These are phyloP conservation scores for Colletotrichum acutatum DNA, from an alignment of 2,329 filamentous ascomycete species.

Conservation along the genomic window DNA sequence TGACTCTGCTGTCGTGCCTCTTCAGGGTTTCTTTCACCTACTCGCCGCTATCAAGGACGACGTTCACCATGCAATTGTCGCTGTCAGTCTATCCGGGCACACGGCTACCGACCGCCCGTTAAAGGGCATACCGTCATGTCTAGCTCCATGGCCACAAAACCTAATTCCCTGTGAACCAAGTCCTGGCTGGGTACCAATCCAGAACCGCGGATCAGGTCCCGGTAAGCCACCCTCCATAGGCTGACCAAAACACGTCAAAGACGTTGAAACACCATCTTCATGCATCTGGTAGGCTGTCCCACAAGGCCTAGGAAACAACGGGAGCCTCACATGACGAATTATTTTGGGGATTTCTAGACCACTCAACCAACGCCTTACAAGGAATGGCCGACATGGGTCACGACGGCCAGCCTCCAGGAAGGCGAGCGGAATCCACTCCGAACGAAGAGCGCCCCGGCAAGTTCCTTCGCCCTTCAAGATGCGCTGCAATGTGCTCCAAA, in stretches of 20 bases:
- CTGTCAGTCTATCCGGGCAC: slow-evolving; percentile 21
- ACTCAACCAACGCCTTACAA: not conserved
- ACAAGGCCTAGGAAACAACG: not conserved
- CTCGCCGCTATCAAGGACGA: not conserved
- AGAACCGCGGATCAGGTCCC: not conserved
- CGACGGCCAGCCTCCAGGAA: not conserved
- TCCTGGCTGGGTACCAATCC: not conserved
- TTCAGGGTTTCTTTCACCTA: slow-evolving; percentile 12
- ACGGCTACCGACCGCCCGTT: not conserved
- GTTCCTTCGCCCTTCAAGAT: not conserved
- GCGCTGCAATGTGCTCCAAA: not conserved
- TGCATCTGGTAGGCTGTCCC: not conserved
- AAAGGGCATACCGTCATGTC: not conserved
- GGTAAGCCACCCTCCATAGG: slow-evolving; percentile 2
- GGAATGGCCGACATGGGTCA: not conserved
- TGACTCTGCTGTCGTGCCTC: slow-evolving; percentile 1
- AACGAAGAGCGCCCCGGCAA: slow-evolving; percentile 1
- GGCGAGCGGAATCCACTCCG: slow-evolving; percentile 9
- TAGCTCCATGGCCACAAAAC: not conserved
- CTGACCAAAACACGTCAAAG: slow-evolving; percentile 20
- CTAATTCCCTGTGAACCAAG: not conserved
- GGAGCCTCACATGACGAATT: slow-evolving; percentile 18
- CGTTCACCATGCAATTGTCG: not conserved
- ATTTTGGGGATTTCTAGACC: not conserved
- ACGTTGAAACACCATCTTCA: slow-evolving; percentile 25